Evolutionary conservation across 805 yeast genomes (phyloP).

Genomic region (Wickerhamiella australiensis): DNA sequence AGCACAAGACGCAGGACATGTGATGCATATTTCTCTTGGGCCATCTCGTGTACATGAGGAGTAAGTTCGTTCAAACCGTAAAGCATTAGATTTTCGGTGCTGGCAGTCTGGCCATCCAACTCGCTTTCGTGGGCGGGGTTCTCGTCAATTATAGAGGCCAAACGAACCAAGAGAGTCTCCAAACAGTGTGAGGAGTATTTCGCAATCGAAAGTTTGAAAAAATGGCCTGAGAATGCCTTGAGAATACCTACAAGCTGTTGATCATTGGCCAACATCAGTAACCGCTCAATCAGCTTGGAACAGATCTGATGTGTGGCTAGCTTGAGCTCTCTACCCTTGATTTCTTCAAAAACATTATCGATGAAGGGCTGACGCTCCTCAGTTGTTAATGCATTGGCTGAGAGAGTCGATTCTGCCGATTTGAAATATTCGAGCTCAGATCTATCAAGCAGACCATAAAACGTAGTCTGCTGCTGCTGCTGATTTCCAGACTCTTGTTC

Average conservation of each 20-base stretch:
- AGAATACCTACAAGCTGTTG: slow-evolving; percentile 54
- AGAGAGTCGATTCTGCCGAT: slow-evolving; percentile 77
- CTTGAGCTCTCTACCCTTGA: slow-evolving; percentile 79
- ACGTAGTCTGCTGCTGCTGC: slow-evolving; percentile 32
- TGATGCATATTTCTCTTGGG: slow-evolving; percentile 71
- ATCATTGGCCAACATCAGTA: slow-evolving; percentile 54
- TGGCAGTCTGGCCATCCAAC: slow-evolving; percentile 27
- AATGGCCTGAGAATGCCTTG: slow-evolving; percentile 58
- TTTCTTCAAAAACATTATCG: slow-evolving; percentile 69
- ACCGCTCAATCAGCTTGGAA: slow-evolving; percentile 81
- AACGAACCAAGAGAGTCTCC: slow-evolving; percentile 68
- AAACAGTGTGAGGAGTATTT: slow-evolving; percentile 89
- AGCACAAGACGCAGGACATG: slow-evolving; percentile 70
- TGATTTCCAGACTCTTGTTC: slow-evolving; percentile 3
- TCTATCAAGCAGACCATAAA: slow-evolving; percentile 78
- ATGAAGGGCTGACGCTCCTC: slow-evolving; percentile 70
- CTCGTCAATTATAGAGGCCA: slow-evolving; percentile 67
- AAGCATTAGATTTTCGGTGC: slow-evolving; percentile 51
- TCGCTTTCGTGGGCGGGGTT: slow-evolving; percentile 31
- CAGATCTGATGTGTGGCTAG: slow-evolving; percentile 89
- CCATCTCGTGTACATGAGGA: slow-evolving; percentile 47
- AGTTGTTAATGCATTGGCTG: slow-evolving; percentile 62
- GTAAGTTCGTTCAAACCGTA: slow-evolving; percentile 40
- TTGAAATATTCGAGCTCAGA: slow-evolving; percentile 83
- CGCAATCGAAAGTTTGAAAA: slow-evolving; percentile 66